These are phyloP conservation scores for Ustilago shanxiensis DNA, from an alignment of 1,284 basidiomycete genomes.

Conservation along the genomic window DNA sequence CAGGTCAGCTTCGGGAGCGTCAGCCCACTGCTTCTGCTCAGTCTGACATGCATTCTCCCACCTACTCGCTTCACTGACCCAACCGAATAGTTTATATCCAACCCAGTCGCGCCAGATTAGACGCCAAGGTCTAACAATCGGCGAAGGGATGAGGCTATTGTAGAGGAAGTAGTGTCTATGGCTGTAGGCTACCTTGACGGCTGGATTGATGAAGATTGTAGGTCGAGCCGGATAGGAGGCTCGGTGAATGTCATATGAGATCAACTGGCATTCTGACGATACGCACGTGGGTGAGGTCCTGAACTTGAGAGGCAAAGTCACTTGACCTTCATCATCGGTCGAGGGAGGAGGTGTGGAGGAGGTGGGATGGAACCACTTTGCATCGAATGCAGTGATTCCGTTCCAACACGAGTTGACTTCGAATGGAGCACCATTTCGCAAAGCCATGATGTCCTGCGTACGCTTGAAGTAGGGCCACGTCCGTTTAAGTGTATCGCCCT, in stretches of 20 bases:
- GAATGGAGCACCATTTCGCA: conserved; percentile 71
- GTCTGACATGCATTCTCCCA: conserved; percentile 31
- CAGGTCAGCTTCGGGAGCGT: not conserved
- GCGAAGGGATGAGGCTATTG: conserved; percentile 46
- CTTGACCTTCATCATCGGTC: conserved; percentile 64
- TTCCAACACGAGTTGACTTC: conserved; percentile 77
- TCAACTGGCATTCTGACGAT: conserved; percentile 75
- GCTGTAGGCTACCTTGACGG: conserved; percentile 56
- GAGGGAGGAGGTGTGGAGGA: not conserved
- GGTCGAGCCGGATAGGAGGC: conserved; percentile 71
- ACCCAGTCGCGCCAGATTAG: conserved; percentile 58
- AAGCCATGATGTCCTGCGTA: conserved; percentile 69
- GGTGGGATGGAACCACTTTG: conserved; percentile 71
- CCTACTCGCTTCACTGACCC: conserved; percentile 44
- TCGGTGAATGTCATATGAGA: conserved; percentile 75
- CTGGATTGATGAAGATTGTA: conserved; percentile 73
- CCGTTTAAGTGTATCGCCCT: conserved; percentile 71
- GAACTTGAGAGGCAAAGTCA: conserved; percentile 72
- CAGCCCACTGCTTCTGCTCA: conserved; percentile 25
- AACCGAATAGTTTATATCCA: conserved; percentile 46
- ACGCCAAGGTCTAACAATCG: conserved; percentile 51
- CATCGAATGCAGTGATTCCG: conserved; percentile 74
- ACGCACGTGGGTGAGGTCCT: conserved; percentile 73
- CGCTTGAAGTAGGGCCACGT: conserved; percentile 75
- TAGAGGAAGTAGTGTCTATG: conserved; percentile 46